A percentile compares a stretch with the other conserved stretches of the same genome.
These are phyloP conservation scores for Vishniacozyma victoriae DNA, from an alignment of 768 basidiomycete species.

Conservation along the genomic window DNA sequence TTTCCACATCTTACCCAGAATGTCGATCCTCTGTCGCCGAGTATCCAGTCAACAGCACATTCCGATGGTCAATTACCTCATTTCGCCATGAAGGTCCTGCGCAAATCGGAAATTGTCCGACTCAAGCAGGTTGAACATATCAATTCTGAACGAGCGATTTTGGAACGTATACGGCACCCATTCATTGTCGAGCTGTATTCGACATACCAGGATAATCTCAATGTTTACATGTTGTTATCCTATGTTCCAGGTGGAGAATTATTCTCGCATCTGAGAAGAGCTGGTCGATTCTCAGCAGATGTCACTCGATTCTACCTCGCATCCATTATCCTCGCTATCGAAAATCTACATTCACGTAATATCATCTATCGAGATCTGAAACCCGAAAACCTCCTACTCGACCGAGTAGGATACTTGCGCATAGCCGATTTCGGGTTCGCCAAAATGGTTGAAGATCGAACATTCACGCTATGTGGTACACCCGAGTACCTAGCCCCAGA, in stretches of 20 bases:
- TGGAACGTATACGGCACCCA: constrained; percentile 84
- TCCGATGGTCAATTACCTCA: constrained; percentile 45
- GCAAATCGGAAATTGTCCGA: constrained; percentile 49
- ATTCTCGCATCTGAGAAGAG: constrained; percentile 83
- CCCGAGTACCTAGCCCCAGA: constrained; percentile 85
- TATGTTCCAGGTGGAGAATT: constrained; percentile 96
- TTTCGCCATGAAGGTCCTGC: constrained; percentile 48
- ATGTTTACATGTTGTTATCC: constrained; percentile 97
- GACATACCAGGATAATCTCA: constrained; percentile 74
- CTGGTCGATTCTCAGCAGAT: constrained; percentile 89
- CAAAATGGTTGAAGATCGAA: constrained; percentile 93
- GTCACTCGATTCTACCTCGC: constrained; percentile 98
- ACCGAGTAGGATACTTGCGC: constrained; percentile 84
- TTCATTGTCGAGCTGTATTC: constrained; percentile 83
- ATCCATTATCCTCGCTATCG: constrained; percentile 87
- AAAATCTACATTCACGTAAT: constrained; percentile 90
- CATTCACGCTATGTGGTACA: constrained; percentile 83
- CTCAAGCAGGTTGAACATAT: constrained; percentile 97
- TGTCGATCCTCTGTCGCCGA: constrained; percentile 34
- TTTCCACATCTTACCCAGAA: constrained; percentile 43
- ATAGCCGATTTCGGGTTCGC: constrained; percentile 98
- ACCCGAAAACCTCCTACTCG: constrained; percentile 95
- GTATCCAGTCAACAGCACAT: constrained; percentile 33
- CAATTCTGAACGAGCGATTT: constrained; percentile 89
- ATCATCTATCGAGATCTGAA: constrained; percentile 98